Conservation (phyloP, 2,329 filamentous ascomycete genomes). For the Nemania diffusa region DNA sequence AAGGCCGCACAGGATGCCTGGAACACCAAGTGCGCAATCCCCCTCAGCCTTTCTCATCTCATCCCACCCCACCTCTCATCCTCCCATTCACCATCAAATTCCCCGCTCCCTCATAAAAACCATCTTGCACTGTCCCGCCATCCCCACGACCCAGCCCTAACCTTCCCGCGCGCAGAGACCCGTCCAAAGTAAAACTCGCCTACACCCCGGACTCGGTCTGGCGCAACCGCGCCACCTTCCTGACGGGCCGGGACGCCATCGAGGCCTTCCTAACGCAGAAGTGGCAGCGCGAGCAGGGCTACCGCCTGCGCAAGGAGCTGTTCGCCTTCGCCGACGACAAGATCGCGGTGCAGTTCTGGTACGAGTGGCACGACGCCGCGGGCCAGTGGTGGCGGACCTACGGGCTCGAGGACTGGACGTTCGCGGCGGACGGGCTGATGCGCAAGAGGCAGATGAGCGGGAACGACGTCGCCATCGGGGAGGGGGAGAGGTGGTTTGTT, state of each 20-base stretch:
- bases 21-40: slow-evolving; percentile 73
- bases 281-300: slow-evolving; percentile 77
- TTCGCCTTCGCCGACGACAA: slow-evolving; percentile 79
- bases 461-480: slow-evolving; percentile 72
- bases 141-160: neutral
- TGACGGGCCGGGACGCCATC: slow-evolving; percentile 75
- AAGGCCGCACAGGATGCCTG: slow-evolving; percentile 85
- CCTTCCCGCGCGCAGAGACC: slow-evolving; percentile 64
- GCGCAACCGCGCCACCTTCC: slow-evolving; percentile 79
- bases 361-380: slow-evolving; percentile 76
- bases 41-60: neutral
- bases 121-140: no score
- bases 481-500: slow-evolving; percentile 74
- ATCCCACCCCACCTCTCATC: neutral
- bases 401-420: slow-evolving; percentile 84
- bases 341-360: slow-evolving; percentile 89
- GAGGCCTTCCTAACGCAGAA: slow-evolving; percentile 75
- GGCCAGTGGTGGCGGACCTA: slow-evolving; percentile 90
- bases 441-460: slow-evolving; percentile 80
- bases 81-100: neutral
- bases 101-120: neutral
- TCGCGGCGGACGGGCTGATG: slow-evolving; percentile 76
- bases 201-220: slow-evolving; percentile 83
- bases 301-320: slow-evolving; percentile 82
- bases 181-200: slow-evolving; percentile 71